Percentiles rank a stretch among this genome's conserved stretches.
These are phyloP conservation scores for Marchantia paleacea DNA, from an alignment of 225 moss, liverwort and hornwort species.

Conservation along the genomic window DNA sequence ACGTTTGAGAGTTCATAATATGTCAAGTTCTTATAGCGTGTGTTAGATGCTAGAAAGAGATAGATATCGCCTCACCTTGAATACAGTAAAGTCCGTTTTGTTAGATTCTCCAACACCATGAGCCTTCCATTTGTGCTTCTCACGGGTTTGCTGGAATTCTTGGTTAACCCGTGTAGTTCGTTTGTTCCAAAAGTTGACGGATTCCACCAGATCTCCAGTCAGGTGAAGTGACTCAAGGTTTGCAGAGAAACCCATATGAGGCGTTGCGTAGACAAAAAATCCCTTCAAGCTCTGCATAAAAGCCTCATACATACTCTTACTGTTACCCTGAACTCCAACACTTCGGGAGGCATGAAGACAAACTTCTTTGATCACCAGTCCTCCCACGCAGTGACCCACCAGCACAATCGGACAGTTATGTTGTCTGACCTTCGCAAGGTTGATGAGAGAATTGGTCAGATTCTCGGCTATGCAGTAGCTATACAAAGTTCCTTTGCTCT, in stretches of 20 bases:
- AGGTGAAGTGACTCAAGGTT: neutral
- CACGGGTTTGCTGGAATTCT: neutral
- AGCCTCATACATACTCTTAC: neutral
- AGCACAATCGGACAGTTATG: neutral
- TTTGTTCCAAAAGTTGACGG: neutral
- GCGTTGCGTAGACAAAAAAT: neutral
- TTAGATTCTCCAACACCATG: neutral
- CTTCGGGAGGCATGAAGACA: neutral
- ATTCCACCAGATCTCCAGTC: neutral
- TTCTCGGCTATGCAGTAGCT: neutral
- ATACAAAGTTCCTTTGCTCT: neutral
- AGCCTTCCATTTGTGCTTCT: neutral
- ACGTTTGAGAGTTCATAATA: too few species aligned
- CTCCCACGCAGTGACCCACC: neutral
- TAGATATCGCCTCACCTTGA: too few species aligned
- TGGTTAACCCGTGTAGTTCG: neutral
- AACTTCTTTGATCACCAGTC: conserved; percentile 3
- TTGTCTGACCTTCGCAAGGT: neutral
- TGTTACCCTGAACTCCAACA: neutral
- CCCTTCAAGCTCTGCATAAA: neutral
- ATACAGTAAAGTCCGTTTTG: neutral
- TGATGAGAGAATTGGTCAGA: neutral
- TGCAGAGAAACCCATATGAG: neutral
- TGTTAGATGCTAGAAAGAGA: too few species aligned
- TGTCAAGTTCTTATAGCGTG: too few species aligned